These are phyloP conservation scores for Puccinia horiana DNA, from an alignment of 1,284 basidiomycete species.

Conservation along the genomic window DNA sequence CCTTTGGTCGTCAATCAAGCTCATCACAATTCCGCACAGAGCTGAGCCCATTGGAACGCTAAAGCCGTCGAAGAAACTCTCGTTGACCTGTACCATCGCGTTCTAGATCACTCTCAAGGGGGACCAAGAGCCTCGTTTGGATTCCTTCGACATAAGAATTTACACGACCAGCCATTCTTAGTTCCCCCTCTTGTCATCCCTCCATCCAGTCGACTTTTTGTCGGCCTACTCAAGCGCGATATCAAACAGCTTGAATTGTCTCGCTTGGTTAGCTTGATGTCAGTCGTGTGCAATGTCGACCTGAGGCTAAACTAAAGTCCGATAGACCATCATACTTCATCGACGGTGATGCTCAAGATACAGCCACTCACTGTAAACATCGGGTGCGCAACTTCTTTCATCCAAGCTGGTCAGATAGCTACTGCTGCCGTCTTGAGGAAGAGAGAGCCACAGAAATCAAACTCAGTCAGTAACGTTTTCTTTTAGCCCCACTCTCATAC, in stretches of 20 bases:
- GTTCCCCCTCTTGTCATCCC: too few species aligned
- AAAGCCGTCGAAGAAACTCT: not conserved
- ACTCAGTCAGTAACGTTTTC: not conserved
- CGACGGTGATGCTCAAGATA: not conserved
- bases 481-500: not conserved
- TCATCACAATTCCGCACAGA: not conserved
- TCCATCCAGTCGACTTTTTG: not conserved
- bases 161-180: too few species aligned
- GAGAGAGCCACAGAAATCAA: slow-evolving; percentile 15
- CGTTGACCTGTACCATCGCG: slow-evolving; percentile 19
- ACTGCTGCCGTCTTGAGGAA: not conserved
- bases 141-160: too few species aligned
- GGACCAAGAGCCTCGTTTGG: slow-evolving; percentile 17
- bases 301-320: not conserved
- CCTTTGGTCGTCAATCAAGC: not conserved
- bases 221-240: not conserved
- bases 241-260: not conserved
- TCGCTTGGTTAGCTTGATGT: not conserved
- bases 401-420: slow-evolving; percentile 1
- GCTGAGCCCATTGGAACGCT: not conserved
- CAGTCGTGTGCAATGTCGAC: not conserved
- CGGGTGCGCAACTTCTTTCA: slow-evolving; percentile 3
- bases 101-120: not conserved
- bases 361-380: not conserved
- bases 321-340: not conserved